These are phyloP conservation scores for Emergomyces orientalis DNA, from an alignment of 2,329 filamentous ascomycete species.

Conservation along the genomic window DNA sequence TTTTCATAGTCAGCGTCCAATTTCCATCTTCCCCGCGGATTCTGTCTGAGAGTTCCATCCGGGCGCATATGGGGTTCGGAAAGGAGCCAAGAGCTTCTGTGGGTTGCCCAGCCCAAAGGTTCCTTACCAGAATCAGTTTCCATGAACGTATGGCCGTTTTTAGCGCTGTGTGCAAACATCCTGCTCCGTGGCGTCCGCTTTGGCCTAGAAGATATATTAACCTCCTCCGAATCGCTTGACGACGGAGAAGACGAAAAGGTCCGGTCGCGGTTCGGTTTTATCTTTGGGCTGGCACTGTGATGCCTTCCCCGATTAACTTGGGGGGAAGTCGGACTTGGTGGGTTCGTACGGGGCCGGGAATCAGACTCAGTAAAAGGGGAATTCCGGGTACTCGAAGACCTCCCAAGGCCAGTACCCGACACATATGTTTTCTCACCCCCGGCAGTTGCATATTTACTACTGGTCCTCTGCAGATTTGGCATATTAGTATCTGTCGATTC, in stretches of 20 bases:
- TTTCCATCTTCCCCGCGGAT: conserved; percentile 15
- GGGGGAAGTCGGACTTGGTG: conserved; percentile 26
- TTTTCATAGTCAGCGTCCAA: conserved; percentile 22
- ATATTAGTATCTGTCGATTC: conserved; percentile 12
- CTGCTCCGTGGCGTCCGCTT: conserved; percentile 36
- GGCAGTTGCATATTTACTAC: conserved; percentile 46
- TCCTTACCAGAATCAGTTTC: conserved; percentile 27
- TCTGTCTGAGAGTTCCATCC: conserved; percentile 3
- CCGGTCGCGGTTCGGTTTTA: conserved; percentile 26
- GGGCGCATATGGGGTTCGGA: conserved; percentile 15
- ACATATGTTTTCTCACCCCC: conserved; percentile 51
- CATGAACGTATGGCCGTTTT: conserved; percentile 21
- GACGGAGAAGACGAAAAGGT: conserved; percentile 30
- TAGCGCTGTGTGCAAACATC: conserved; percentile 22
- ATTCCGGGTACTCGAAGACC: conserved; percentile 47
- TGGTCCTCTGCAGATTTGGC: conserved; percentile 41
- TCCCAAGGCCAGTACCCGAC: conserved; percentile 41
- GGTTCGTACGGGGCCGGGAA: conserved; percentile 28
- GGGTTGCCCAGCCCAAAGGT: conserved; percentile 16
- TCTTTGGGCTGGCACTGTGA: conserved; percentile 38
- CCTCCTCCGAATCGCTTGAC: conserved; percentile 32
- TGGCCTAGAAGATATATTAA: conserved; percentile 24
- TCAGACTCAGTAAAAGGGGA: conserved; percentile 32
- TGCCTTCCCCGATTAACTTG: conserved; percentile 25
- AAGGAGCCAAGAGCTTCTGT: conserved; percentile 15